phyloP scores from a whole-genome alignment of 2,329 filamentous ascomycete species.

The Coniella vitis region DNA sequence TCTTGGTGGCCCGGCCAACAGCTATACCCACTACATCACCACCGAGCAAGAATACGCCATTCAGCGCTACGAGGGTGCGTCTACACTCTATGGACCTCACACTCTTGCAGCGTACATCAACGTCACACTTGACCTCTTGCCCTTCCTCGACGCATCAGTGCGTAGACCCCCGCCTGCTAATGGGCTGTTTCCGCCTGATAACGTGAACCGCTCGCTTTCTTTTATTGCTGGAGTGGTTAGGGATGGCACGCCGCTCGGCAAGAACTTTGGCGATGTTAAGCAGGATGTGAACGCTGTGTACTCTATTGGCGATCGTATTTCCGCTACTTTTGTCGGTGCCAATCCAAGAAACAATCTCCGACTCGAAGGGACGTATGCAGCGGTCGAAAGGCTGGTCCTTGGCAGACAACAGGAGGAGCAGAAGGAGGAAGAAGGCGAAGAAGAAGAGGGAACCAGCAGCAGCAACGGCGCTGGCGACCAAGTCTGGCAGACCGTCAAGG shows the following conservation, averaged over 20 bases:
- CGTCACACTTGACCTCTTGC: slow-evolving; percentile 65
- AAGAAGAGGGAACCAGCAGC: slow-evolving; percentile 84
- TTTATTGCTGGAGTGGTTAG: slow-evolving; percentile 77
- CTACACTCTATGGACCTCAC: slow-evolving; percentile 78
- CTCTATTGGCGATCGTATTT: slow-evolving; percentile 50
- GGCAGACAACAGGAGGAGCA: slow-evolving; percentile 76
- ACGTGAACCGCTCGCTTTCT: slow-evolving; percentile 64
- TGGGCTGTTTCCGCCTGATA: slow-evolving; percentile 68
- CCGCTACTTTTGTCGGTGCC: slow-evolving; percentile 70
- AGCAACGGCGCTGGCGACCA: slow-evolving; percentile 22
- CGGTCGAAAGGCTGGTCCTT: slow-evolving; percentile 82
- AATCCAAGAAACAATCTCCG: slow-evolving; percentile 84
- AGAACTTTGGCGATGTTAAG: slow-evolving; percentile 62
- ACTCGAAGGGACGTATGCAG: slow-evolving; percentile 69
- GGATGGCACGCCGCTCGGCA: slow-evolving; percentile 60
- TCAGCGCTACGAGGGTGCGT: slow-evolving; percentile 93
- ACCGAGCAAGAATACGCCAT: slow-evolving; percentile 49
- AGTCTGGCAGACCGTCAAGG: slow-evolving; percentile 59
- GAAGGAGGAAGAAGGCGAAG: slow-evolving; percentile 67
- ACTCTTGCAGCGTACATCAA: slow-evolving; percentile 85
- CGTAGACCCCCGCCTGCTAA: slow-evolving; percentile 36
- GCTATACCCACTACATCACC: slow-evolving; percentile 53
- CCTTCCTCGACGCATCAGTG: slow-evolving; percentile 59
- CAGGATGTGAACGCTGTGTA: slow-evolving; percentile 48
- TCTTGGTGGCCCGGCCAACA: slow-evolving; percentile 80